Evolutionary conservation across 1,284 basidiomycete species (phyloP).

Genomic region (Exobasidium cylindrosporum): DNA sequence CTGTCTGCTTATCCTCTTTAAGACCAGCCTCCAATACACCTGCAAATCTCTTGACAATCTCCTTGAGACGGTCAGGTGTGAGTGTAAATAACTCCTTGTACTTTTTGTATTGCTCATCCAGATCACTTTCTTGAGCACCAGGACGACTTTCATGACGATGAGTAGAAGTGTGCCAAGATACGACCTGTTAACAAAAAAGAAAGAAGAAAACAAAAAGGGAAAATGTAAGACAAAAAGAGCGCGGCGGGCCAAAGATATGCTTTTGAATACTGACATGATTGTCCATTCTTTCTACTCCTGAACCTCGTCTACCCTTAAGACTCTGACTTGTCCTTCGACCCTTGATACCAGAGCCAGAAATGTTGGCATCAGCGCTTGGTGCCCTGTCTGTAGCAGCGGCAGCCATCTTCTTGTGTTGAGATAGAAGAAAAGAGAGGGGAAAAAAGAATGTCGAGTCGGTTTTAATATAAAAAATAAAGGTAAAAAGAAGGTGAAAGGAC

Average conservation of each 20-base stretch:
- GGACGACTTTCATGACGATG: slow-evolving; percentile 39
- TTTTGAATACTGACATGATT: slow-evolving; percentile 33
- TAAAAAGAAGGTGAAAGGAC: neutral
- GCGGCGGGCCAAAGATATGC: too few relatives aligned
- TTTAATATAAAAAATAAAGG: neutral
- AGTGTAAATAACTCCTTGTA: slow-evolving; percentile 48
- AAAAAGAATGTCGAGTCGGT: too few relatives aligned
- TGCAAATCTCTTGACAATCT: slow-evolving; percentile 89
- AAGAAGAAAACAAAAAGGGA: slow-evolving; percentile 17
- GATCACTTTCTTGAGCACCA: slow-evolving; percentile 36
- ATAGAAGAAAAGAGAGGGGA: too few relatives aligned
- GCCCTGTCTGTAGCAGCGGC: slow-evolving; percentile 13
- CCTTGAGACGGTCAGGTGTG: slow-evolving; percentile 45
- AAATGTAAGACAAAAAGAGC: too few relatives aligned
- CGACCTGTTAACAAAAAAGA: slow-evolving; percentile 24
- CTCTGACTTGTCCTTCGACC: neutral
- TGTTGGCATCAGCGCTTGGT: slow-evolving; percentile 20
- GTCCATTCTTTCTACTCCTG: slow-evolving; percentile 43
- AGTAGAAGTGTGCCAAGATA: slow-evolving; percentile 47
- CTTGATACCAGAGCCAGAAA: slow-evolving; percentile 10
- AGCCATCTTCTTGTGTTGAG: neutral
- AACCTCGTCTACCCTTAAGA: slow-evolving; percentile 32
- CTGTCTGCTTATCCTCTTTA: slow-evolving; percentile 76
- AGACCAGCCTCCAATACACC: slow-evolving; percentile 85
- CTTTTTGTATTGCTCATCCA: slow-evolving; percentile 33